Evolutionary conservation across 345 rosid genomes (phyloP), one percentile per base, ranked within the genome.

Genomic region (Citrus cavaleriei): DNA sequence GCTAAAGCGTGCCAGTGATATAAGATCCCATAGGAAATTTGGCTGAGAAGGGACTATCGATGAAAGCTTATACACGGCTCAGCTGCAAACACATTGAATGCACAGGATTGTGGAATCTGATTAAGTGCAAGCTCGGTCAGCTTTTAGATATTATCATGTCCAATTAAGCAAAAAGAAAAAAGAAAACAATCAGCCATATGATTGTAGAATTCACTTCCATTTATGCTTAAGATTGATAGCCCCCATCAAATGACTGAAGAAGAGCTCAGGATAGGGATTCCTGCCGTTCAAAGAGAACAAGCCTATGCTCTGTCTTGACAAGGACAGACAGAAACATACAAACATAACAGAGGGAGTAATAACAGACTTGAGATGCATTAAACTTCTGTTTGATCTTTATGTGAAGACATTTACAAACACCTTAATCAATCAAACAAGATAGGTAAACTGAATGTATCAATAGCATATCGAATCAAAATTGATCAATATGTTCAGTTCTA

Each of bases 221-320:
- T 42, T 19, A 32, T 27, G 55, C 12, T 16, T 42, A 16, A 16
- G 9, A 75, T 19, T 21, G 19, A 14, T 30, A 46, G 64, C 30
- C 22, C 70, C 27, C 78, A 46, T 42, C 46, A 19, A 63, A 21
- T 75, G 70, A 75, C 70, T 9, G 30, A 75, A 27, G 70, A 63
- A 42, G 49, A 65, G 66, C 73, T 37, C 21, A 18, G 35, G 25
- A 55, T 67, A 35, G 79, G 35, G 55, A 46, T 73, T 21, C 34
- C 35, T 57, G 54, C 81, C 34, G 55, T 61, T 57, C 77, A 73
- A 6, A 58, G 73, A 55, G 63, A 79, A 74, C n/a, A 60, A 68
- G 57, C 71, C 42, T 69, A 63, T 70, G 72, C 77, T 74, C 21
- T 28, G 21, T 40, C 72, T 62, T 76, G 60, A 70, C 42, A 70